A percentile compares a stretch with the other conserved stretches of the same genome.
Evolutionary conservation across 805 yeast genomes (phyloP).

Genomic region (Saturnispora saitoi): DNA sequence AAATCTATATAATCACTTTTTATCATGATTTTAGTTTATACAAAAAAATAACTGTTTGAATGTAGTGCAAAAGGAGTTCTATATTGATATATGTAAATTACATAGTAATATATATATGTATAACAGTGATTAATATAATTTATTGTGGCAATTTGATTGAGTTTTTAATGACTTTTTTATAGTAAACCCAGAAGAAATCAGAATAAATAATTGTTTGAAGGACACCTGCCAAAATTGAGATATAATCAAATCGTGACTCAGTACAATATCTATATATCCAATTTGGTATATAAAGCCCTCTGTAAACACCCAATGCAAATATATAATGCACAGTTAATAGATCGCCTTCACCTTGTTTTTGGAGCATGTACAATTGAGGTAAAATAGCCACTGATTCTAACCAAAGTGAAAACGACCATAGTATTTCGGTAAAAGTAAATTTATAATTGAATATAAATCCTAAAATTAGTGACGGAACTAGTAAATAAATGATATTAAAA

Average conservation of each 20-base stretch:
- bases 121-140: neutral
- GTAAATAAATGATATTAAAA: slow-evolving; percentile 64
- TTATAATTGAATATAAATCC: slow-evolving; percentile 59
- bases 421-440: slow-evolving; percentile 51
- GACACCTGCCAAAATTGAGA: slow-evolving; percentile 72
- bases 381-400: slow-evolving; percentile 84
- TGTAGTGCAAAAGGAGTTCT: no score
- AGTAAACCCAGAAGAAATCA: slow-evolving; percentile 92
- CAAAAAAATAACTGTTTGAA: no score
- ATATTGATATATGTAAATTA: neutral
- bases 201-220: slow-evolving; percentile 84
- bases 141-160: slow-evolving; percentile 50
- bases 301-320: slow-evolving; percentile 84
- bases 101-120: neutral
- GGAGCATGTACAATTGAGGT: slow-evolving; percentile 88
- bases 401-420: slow-evolving; percentile 92
- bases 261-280: slow-evolving; percentile 82
- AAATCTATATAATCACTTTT: neutral
- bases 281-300: slow-evolving; percentile 86
- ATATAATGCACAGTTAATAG: slow-evolving; percentile 86
- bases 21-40: no score
- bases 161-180: slow-evolving; percentile 71
- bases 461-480: slow-evolving; percentile 49
- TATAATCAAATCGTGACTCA: slow-evolving; percentile 57
- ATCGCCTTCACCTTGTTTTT: slow-evolving; percentile 81